Evolutionary conservation across 1,139 yeast species (phyloP).

Genomic region (Zygoascus hellenicus): DNA sequence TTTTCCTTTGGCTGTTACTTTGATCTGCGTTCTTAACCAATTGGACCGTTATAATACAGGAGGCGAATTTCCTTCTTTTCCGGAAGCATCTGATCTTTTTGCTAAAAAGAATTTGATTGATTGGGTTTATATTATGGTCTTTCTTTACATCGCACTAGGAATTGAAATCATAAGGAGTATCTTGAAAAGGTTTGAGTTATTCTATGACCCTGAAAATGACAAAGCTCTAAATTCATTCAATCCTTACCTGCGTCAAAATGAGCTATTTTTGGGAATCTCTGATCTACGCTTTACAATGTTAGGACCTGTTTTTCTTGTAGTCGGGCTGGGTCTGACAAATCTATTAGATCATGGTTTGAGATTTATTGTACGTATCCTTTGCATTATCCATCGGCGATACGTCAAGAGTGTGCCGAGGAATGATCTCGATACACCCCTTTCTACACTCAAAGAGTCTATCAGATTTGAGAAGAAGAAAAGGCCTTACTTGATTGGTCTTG

Average conservation of each 20-base stretch:
- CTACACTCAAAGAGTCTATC: too few relatives aligned
- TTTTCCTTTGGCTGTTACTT: slow-evolving; percentile 30
- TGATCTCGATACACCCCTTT: too few relatives aligned
- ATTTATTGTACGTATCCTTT: too few relatives aligned
- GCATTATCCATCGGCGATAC: too few relatives aligned
- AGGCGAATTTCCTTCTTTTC: slow-evolving; percentile 46
- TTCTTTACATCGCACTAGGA: slow-evolving; percentile 21
- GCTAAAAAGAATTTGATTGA: slow-evolving; percentile 14
- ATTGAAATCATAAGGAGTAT: slow-evolving; percentile 17
- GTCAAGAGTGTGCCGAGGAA: too few relatives aligned
- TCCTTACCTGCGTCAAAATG: slow-evolving; percentile 29
- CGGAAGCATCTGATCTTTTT: slow-evolving; percentile 41
- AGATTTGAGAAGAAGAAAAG: neutral
- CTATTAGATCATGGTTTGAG: neutral
- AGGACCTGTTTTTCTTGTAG: slow-evolving; percentile 49
- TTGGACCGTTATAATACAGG: slow-evolving; percentile 18
- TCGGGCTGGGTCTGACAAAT: slow-evolving; percentile 44
- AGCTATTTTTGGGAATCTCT: slow-evolving; percentile 56
- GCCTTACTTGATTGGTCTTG: neutral
- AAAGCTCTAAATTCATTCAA: slow-evolving; percentile 18
- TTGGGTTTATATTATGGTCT: slow-evolving; percentile 13
- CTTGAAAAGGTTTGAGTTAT: slow-evolving; percentile 21
- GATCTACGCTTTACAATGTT: slow-evolving; percentile 44
- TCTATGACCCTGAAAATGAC: slow-evolving; percentile 20
- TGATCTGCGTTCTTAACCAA: slow-evolving; percentile 25